Evolutionary conservation across 2,329 filamentous ascomycete genomes (phyloP).

Genomic region (Gaeumannomyces tritici): DNA sequence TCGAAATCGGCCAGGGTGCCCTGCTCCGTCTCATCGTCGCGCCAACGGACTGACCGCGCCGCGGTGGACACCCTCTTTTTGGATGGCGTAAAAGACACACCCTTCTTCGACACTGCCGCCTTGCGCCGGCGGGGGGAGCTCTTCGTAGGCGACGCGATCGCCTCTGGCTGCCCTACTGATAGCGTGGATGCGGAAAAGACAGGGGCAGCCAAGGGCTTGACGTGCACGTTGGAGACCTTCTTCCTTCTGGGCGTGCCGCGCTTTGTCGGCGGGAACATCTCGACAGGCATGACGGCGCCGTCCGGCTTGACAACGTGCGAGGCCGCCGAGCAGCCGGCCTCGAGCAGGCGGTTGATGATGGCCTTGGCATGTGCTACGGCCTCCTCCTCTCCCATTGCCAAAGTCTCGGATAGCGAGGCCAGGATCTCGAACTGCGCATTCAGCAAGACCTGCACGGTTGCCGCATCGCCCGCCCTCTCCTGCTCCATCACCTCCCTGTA

Average conservation of each 20-base stretch:
- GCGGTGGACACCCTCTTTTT: slow-evolving; percentile 54
- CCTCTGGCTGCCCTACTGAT: slow-evolving; percentile 20
- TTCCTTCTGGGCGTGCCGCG: slow-evolving; percentile 70
- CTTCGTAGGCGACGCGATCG: slow-evolving; percentile 58
- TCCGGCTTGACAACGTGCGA: slow-evolving; percentile 88
- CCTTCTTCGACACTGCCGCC: slow-evolving; percentile 50
- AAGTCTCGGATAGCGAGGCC: slow-evolving; percentile 69
- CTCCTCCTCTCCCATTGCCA: slow-evolving; percentile 73
- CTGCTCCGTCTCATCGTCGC: slow-evolving; percentile 75
- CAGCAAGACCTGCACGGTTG: slow-evolving; percentile 71
- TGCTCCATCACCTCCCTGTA: slow-evolving; percentile 71
- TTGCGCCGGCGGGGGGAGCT: slow-evolving; percentile 75
- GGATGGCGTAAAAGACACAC: slow-evolving; percentile 70
- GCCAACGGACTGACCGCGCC: slow-evolving; percentile 81
- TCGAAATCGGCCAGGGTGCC: slow-evolving; percentile 84
- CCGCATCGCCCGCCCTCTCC: slow-evolving; percentile 71
- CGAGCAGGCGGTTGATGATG: slow-evolving; percentile 68
- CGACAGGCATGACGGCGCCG: slow-evolving; percentile 49
- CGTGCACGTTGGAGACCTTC: slow-evolving; percentile 33
- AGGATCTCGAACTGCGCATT: slow-evolving; percentile 90
- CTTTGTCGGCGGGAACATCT: slow-evolving; percentile 61
- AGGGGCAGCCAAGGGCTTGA: slow-evolving; percentile 35
- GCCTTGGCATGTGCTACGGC: slow-evolving; percentile 71
- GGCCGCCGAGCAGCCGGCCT: slow-evolving; percentile 63
- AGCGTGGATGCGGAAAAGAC: slow-evolving; percentile 23